phyloP scores from a whole-genome alignment of 768 basidiomycete genomes.

The Austroboletus festivus region DNA sequence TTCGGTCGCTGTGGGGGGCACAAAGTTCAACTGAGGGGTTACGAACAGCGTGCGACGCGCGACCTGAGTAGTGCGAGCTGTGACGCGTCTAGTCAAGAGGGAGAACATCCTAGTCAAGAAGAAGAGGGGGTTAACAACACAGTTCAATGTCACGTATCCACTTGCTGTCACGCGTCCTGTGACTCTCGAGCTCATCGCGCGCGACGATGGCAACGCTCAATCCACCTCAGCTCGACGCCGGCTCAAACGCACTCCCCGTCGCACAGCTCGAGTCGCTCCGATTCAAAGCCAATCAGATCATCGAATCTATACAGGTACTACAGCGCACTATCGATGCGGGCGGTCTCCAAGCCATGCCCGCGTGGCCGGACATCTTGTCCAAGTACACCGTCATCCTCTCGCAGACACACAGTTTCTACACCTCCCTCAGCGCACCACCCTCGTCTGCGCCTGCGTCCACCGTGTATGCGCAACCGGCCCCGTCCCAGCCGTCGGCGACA shows the following conservation, averaged over 20 bases:
- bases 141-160: constrained; percentile 14
- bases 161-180: constrained; percentile 14
- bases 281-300: constrained; percentile 75
- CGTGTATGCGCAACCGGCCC: constrained; percentile 8
- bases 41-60: constrained; percentile 28
- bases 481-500: constrained; percentile 4
- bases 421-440: constrained; percentile 47
- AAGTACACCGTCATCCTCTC: constrained; percentile 85
- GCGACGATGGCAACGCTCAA: constrained; percentile 2
- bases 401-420: constrained; percentile 76
- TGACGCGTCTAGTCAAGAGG: constrained; percentile 10
- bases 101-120: constrained; percentile 13
- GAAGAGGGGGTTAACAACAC: not conserved
- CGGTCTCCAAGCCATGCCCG: constrained; percentile 58
- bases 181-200: constrained; percentile 1
- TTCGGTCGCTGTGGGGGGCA: constrained; percentile 2
- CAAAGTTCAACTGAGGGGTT: constrained; percentile 15
- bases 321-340: constrained; percentile 62
- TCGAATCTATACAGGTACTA: constrained; percentile 68
- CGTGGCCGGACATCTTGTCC: constrained; percentile 84
- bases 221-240: too few species aligned
- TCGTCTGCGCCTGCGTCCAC: constrained; percentile 18
- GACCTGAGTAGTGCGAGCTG: not conserved
- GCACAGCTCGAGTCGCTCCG: constrained; percentile 73
- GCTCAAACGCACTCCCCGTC: constrained; percentile 44